Evolutionary conservation across 257 asterid species (phyloP).

Genomic region (Nicotiana knightiana): DNA sequence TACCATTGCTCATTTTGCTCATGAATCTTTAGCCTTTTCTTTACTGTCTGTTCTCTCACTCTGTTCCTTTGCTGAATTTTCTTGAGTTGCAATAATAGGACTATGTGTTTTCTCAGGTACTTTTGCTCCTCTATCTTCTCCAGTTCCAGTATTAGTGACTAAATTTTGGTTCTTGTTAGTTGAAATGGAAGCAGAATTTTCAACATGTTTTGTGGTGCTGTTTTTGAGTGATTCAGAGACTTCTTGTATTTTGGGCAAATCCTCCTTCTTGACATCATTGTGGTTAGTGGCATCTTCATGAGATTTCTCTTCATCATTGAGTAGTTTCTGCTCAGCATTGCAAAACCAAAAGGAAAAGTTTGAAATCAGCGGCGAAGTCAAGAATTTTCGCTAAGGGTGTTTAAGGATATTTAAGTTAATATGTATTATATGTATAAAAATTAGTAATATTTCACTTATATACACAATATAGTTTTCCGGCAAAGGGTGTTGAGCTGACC

Average conservation of each 20-base stretch:
- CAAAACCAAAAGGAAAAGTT: neutral
- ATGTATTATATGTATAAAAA: neutral
- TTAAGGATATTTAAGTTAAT: neutral
- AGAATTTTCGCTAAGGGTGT: neutral
- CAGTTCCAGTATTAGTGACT: neutral
- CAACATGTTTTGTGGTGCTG: neutral
- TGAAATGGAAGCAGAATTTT: neutral
- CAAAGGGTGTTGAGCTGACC: neutral
- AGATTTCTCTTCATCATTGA: slow-evolving; percentile 10
- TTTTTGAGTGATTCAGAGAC: neutral
- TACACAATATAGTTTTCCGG: neutral
- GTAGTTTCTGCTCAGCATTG: slow-evolving; percentile 8
- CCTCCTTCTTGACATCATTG: neutral
- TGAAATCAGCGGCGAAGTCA: neutral
- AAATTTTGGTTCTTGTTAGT: neutral
- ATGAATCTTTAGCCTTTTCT: neutral
- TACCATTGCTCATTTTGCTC: neutral
- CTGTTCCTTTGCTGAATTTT: slow-evolving; percentile 1
- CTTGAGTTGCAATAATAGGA: neutral
- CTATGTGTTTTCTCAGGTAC: neutral
- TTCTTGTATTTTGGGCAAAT: neutral
- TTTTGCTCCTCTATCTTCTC: neutral
- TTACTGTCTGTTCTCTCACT: neutral
- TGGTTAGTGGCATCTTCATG: slow-evolving; percentile 5
- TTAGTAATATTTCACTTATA: neutral